Base-by-base conservation (phyloP, 1,284 basidiomycete genomes). In the Wallemia hederae region DNA sequence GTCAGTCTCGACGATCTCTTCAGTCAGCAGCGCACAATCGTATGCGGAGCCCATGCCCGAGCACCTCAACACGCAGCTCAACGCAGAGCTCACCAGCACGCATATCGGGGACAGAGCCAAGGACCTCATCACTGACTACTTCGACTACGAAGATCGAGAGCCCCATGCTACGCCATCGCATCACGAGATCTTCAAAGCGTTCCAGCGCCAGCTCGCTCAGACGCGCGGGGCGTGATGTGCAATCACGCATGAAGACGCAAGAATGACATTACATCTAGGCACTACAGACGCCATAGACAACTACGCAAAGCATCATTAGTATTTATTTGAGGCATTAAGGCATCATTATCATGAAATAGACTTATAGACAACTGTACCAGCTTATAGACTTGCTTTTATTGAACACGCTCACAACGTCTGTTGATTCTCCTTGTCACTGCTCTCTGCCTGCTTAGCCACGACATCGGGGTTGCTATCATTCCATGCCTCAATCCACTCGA, bases 401-500 rank as follows among this genome's bases (percentile, higher is more conserved):
- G n/a, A n/a, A n/a, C n/a, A n/a, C n/a, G n/a, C n/a, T n/a, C n/a
- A n/a, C n/a, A n/a, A n/a, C 39, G 11, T 49, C 39, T 49, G 14
- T 7, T 33, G 9, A 49, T 5, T 49, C 3, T 49, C 14, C 11
- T 49, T 49, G 22, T n/a, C 39, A 49, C 22, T n/a, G 11, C 19
- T 33, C 9, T 49, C 14, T 15, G 14, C 19, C 11, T 49, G 11
- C 22, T n/a, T 22, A 49, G 39, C 39, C 17, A 31, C 29, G 17
- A 31, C 29, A 31, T 31, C 29, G 7, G 29, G 29, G 17, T 31
- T 31, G 29, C 29, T 31, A 49, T 49, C 39, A n/a, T 49, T 49
- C 56, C 56, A 58, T 9, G 70, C 71, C 60, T 71, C 65, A 11
- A 74, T 70, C 39, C 66, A 67, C 60, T 70, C 67, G 9, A 75